Percentiles rank a stretch among this genome's conserved stretches.
Evolutionary conservation across 164 flowering plant genomes (phyloP).

Genomic region (Kalanchoe fedtschenkoi): DNA sequence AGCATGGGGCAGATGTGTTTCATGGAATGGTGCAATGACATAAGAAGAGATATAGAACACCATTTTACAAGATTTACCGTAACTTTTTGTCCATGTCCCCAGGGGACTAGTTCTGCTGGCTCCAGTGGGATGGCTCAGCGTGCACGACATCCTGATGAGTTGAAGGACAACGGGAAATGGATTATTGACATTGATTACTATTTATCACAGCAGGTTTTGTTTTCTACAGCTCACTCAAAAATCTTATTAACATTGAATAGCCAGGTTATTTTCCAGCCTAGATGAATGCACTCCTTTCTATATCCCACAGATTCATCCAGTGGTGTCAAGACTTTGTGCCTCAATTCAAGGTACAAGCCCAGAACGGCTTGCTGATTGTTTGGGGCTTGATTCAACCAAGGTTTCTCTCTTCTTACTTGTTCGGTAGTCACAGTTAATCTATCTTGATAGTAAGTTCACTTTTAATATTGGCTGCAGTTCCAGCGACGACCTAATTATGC

Average conservation of each 20-base stretch:
- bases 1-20: background rate
- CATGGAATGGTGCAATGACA: background rate
- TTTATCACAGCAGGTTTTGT: conserved; percentile 73
- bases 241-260: background rate
- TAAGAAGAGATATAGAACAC: background rate
- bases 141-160: conserved; percentile 97
- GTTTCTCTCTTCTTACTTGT: conserved; percentile 17
- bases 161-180: conserved; percentile 70
- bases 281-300: conserved; percentile 7
- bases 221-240: background rate
- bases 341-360: conserved; percentile 94
- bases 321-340: conserved; percentile 92
- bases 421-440: background rate
- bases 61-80: background rate
- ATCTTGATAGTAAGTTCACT: conserved; percentile 3
- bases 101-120: conserved; percentile 52
- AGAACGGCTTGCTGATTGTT: conserved; percentile 90
- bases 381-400: conserved; percentile 95
- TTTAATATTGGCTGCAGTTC: conserved; percentile 33
- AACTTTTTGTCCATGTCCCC: conserved; percentile 3
- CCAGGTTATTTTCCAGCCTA: background rate
- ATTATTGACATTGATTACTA: conserved; percentile 92
- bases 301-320: conserved; percentile 79
- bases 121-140: conserved; percentile 84
- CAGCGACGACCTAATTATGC: conserved; percentile 51